phyloP scores from a whole-genome alignment of 768 basidiomycete genomes.

The Omphalotus guepiniiformis region DNA sequence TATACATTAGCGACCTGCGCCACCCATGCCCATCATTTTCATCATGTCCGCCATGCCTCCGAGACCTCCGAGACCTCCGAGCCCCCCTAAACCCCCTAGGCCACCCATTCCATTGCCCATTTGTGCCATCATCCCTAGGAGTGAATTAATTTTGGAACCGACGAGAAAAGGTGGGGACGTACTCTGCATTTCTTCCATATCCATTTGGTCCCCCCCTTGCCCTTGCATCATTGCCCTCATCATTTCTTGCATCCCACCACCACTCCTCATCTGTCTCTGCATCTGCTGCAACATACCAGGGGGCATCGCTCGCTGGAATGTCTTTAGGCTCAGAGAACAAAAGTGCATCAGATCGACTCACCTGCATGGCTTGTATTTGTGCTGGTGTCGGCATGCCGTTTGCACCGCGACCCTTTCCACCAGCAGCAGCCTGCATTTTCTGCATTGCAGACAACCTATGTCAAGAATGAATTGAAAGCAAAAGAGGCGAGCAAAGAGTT shows the following conservation, averaged over 20 bases:
- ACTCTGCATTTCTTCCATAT: constrained; percentile 96
- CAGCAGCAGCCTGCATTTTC: constrained; percentile 86
- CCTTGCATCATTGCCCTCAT: constrained; percentile 99
- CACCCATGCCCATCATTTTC: constrained; percentile 87
- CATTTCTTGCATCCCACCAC: constrained; percentile 95
- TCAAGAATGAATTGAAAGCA: constrained; percentile 9
- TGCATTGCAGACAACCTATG: constrained; percentile 79
- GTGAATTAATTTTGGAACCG: constrained; percentile 3
- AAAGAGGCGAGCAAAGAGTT: constrained; percentile 1
- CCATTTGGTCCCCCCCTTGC: constrained; percentile 82
- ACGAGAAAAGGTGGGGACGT: constrained; percentile 22
- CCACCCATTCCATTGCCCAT: constrained; percentile 71
- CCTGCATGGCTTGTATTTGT: constrained; percentile 94
- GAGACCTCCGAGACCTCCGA: constrained; percentile 57
- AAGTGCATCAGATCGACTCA: constrained; percentile 31
- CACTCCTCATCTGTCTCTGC: constrained; percentile 74
- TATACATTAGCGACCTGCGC: constrained; percentile 27
- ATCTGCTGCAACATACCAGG: constrained; percentile 95
- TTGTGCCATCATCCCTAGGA: constrained; percentile 79
- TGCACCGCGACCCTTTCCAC: constrained; percentile 81
- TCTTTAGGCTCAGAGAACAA: constrained; percentile 6
- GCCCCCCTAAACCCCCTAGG: constrained; percentile 52
- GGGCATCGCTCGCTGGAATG: constrained; percentile 77
- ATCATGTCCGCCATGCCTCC: constrained; percentile 74
- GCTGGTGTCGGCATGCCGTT: constrained; percentile 90